These are phyloP conservation scores for Plasmopara muralis DNA, from an alignment of 352 stramenopile species.

Conservation along the genomic window DNA sequence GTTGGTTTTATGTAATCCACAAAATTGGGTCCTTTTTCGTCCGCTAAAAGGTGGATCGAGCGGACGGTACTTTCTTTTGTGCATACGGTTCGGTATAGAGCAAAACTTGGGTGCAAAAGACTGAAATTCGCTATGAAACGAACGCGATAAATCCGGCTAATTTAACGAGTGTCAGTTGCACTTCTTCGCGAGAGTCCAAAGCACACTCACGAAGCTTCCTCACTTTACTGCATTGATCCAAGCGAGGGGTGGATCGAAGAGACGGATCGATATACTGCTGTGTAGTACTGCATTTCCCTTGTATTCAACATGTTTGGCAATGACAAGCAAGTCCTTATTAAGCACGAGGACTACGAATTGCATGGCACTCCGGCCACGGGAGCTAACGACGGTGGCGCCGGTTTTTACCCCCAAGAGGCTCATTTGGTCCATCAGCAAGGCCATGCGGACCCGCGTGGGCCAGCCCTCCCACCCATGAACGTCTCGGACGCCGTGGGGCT, in stretches of 20 bases:
- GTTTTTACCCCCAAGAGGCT: slow-evolving; percentile 44
- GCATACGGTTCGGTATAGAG: slow-evolving; percentile 8
- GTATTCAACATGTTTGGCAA: slow-evolving; percentile 31
- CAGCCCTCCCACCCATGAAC: slow-evolving; percentile 57
- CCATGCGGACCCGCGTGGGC: slow-evolving; percentile 61
- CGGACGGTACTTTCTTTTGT: slow-evolving; percentile 6
- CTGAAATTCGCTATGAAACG: slow-evolving; percentile 16
- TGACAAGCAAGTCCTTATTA: slow-evolving; percentile 31
- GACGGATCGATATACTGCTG: slow-evolving; percentile 2
- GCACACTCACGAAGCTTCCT: slow-evolving; percentile 4
- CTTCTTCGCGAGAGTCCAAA: slow-evolving; percentile 28
- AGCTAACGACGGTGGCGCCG: slow-evolving; percentile 38
- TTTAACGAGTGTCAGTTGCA: slow-evolving; percentile 20
- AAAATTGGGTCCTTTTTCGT: slow-evolving; percentile 19
- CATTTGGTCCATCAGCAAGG: slow-evolving; percentile 44
- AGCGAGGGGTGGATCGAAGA: neutral
- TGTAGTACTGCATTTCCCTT: slow-evolving; percentile 14
- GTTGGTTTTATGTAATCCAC: slow-evolving; percentile 1
- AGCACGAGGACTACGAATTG: slow-evolving; percentile 52
- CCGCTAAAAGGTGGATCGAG: slow-evolving; percentile 9
- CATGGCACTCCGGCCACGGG: slow-evolving; percentile 49
- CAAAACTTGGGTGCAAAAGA: slow-evolving; percentile 3
- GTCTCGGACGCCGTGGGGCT: slow-evolving; percentile 62
- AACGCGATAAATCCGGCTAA: slow-evolving; percentile 16
- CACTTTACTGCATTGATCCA: slow-evolving; percentile 3